A percentile compares a stretch with the other conserved stretches of the same genome.
Evolutionary conservation across 1,284 basidiomycete species (phyloP).

Genomic region (Cystobasidium pallidum): DNA sequence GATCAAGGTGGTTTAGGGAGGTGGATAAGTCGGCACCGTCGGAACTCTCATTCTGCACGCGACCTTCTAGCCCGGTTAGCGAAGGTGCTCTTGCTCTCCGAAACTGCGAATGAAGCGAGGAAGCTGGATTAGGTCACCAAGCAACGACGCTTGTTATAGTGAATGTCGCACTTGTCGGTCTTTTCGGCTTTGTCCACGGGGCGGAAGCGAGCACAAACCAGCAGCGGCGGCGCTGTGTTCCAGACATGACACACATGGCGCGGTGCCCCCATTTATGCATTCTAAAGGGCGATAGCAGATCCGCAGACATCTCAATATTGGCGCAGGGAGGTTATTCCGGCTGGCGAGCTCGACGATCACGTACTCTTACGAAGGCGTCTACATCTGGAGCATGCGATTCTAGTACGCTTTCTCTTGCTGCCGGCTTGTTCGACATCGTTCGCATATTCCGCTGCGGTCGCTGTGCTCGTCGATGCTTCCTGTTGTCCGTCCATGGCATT

Average conservation of each 20-base stretch:
- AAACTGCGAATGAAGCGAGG: neutral
- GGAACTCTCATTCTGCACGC: neutral
- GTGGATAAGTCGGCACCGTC: neutral
- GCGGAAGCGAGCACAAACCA: neutral
- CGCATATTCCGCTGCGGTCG: neutral
- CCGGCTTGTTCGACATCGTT: neutral
- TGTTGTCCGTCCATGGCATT: neutral
- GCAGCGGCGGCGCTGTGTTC: conserved; percentile 4
- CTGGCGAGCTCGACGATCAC: neutral
- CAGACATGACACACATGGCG: conserved; percentile 1
- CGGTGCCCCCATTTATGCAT: conserved; percentile 1
- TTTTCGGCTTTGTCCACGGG: neutral
- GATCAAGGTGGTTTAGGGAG: neutral
- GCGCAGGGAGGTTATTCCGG: too few species aligned
- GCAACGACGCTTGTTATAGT: too few species aligned
- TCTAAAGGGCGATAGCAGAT: neutral
- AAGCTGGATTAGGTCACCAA: neutral
- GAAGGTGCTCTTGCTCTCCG: conserved; percentile 5
- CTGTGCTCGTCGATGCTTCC: neutral
- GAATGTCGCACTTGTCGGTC: neutral
- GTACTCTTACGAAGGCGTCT: neutral
- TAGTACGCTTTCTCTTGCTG: conserved; percentile 1
- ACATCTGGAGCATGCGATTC: conserved; percentile 2
- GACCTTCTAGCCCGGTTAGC: neutral
- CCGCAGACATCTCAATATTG: too few species aligned